phyloP scores from a whole-genome alignment of 768 basidiomycete genomes.

The Thelephora aurantiotincta region DNA sequence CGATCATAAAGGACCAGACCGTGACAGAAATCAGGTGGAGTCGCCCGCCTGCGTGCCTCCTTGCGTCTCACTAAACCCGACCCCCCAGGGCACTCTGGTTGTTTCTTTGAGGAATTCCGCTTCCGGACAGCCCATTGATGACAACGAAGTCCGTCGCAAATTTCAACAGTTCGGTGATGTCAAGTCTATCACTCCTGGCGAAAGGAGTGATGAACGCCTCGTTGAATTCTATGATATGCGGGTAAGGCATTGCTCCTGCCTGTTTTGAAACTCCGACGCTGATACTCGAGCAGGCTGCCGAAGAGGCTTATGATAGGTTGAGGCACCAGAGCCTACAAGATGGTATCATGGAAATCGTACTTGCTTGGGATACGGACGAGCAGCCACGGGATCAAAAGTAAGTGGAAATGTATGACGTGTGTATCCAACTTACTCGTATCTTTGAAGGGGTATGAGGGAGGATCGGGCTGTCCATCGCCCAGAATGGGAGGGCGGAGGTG shows the following conservation, averaged over 20 bases:
- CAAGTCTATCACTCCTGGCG: slow-evolving; percentile 57
- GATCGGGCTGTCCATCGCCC: slow-evolving; percentile 22
- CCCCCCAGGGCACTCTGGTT: slow-evolving; percentile 74
- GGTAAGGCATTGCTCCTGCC: slow-evolving; percentile 26
- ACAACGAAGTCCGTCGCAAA: slow-evolving; percentile 72
- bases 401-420: slow-evolving; percentile 3
- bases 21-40: slow-evolving; percentile 77
- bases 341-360: slow-evolving; percentile 78
- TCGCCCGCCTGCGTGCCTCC: background rate
- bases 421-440: slow-evolving; percentile 3
- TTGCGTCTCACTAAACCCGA: slow-evolving; percentile 20
- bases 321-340: slow-evolving; percentile 70
- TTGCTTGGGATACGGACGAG: slow-evolving; percentile 64
- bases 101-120: slow-evolving; percentile 62
- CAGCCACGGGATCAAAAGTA: slow-evolving; percentile 31
- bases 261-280: slow-evolving; percentile 2
- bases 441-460: slow-evolving; percentile 12
- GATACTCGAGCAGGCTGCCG: slow-evolving; percentile 39
- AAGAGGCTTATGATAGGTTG: slow-evolving; percentile 67
- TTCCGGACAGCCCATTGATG: slow-evolving; percentile 60
- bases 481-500: slow-evolving; percentile 20
- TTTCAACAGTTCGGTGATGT: slow-evolving; percentile 89
- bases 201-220: slow-evolving; percentile 62
- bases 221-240: slow-evolving; percentile 92
- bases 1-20: slow-evolving; percentile 47